A percentile compares a stretch with the other conserved stretches of the same genome.
These are phyloP conservation scores for Pyrus pyrifolia DNA, from an alignment of 306 rosid genomes.

Conservation along the genomic window DNA sequence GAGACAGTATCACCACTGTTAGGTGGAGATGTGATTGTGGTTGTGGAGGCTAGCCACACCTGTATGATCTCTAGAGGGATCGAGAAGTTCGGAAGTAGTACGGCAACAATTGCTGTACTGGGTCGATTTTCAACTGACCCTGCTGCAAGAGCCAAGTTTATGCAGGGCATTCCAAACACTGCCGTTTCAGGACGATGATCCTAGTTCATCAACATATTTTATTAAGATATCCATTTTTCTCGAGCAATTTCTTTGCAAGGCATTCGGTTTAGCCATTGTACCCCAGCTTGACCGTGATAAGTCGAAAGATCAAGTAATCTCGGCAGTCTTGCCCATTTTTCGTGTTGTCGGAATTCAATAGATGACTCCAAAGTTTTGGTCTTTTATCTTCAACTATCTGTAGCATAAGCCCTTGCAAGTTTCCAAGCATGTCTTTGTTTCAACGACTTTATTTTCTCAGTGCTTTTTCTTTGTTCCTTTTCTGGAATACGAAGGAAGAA, in stretches of 20 bases:
- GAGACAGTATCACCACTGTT: slow-evolving; percentile 65
- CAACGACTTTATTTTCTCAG: slow-evolving; percentile 1
- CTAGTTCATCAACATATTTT: background rate
- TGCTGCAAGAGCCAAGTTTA: slow-evolving; percentile 49
- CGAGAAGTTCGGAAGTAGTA: slow-evolving; percentile 84
- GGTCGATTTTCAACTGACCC: slow-evolving; percentile 65
- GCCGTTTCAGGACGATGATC: slow-evolving; percentile 29
- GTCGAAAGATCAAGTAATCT: background rate
- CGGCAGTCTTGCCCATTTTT: background rate
- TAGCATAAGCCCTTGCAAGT: slow-evolving; percentile 13
- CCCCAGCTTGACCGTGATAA: background rate
- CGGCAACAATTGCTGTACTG: slow-evolving; percentile 77
- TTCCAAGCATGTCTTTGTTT: slow-evolving; percentile 9
- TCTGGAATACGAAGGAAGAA: slow-evolving; percentile 4
- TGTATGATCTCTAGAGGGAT: slow-evolving; percentile 97
- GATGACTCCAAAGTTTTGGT: slow-evolving; percentile 13
- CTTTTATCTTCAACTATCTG: background rate
- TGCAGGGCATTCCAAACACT: slow-evolving; percentile 64
- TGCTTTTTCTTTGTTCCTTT: background rate
- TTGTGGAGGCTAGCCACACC: slow-evolving; percentile 88
- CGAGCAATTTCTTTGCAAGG: background rate
- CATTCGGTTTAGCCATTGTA: background rate
- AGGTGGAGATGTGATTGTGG: slow-evolving; percentile 83
- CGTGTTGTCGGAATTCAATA: background rate
- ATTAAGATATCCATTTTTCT: slow-evolving; percentile 1